Evolutionary conservation across 768 basidiomycete genomes (phyloP), one percentile per base, ranked within the genome.

Genomic region (Leccinum longicurvipes): DNA sequence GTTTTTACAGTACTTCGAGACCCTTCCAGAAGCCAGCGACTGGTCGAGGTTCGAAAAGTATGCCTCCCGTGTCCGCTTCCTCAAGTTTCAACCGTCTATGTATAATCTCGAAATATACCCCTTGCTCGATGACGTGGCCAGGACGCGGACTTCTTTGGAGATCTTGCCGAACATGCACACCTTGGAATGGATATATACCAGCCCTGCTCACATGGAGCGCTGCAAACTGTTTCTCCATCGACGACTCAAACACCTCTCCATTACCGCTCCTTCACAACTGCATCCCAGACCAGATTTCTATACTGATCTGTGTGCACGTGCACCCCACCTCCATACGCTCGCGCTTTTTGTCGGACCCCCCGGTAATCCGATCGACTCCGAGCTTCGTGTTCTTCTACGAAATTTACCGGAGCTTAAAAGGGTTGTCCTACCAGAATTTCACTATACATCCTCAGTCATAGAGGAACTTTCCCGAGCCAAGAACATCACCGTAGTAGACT

Each of bases 41-140:
- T 87, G 85, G 86, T 66, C 64, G 21, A 71, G 78, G 29, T 83
- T 85, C 61, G 73, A 79, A 54, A 76, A 74, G 44, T 87, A 86
- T 58, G 76, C 75, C n/a, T 62, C 68, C 17, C 79, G 81, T 46
- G 77, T 85, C 19, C 75, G 82, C 12, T 67, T 61, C 4, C 53
- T 84, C 25, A 62, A 55, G 44, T 63, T 63, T 50, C 36, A 25
- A 2, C 42, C 55, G 1, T 14, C 28, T 21, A 65, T 60, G 48
- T 53, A 67, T 50, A 50, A 60, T 25, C 54, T 53, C 12, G 61
- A 58, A n/a, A 53, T 60, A 15, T 55, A 21, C 23, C 52, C 61
- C 23, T 24, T 66, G 23, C 65, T 79, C 14, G 82, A 85, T 64
- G 80, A 81, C 51, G 73, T 86, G 8, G 81, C 82, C 1, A 75